A percentile compares a stretch with the other conserved stretches of the same genome.
phyloP scores from a whole-genome alignment of 1,284 basidiomycete species.

The Cryptococcus maquisensis region DNA sequence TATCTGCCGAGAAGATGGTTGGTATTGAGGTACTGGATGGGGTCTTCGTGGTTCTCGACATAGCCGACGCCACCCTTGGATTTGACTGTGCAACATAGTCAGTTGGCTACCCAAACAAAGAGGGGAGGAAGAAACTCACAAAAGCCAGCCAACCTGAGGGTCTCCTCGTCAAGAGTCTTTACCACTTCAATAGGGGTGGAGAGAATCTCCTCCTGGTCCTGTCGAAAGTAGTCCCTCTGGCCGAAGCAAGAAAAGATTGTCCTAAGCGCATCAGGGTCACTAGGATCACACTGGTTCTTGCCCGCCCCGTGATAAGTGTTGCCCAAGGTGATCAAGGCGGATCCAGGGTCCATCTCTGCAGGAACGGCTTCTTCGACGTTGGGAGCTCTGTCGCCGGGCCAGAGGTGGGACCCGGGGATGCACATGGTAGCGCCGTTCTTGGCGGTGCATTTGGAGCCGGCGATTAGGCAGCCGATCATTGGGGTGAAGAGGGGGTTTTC shows the following conservation, averaged over 20 bases:
- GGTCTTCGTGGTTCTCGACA: conserved; percentile 9
- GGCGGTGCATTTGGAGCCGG: conserved; percentile 3
- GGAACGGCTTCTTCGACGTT: background rate
- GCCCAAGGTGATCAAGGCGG: conserved; percentile 11
- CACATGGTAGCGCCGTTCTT: conserved; percentile 10
- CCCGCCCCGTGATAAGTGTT: conserved; percentile 11
- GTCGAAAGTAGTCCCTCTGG: conserved; percentile 13
- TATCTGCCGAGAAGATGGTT: background rate
- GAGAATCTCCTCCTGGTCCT: conserved; percentile 16
- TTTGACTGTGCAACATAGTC: background rate
- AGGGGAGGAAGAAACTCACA: background rate
- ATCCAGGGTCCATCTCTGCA: conserved; percentile 12
- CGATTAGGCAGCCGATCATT: conserved; percentile 11
- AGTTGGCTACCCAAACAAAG: background rate
- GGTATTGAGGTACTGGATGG: conserved; percentile 1
- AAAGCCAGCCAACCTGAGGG: conserved; percentile 10
- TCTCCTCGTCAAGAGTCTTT: conserved; percentile 3
- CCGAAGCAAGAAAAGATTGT: conserved; percentile 14
- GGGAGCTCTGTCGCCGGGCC: conserved; percentile 3
- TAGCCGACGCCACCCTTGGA: conserved; percentile 5
- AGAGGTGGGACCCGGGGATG: conserved; percentile 11
- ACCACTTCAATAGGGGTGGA: conserved; percentile 12
- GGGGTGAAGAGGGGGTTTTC: conserved; percentile 7
- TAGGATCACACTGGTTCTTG: conserved; percentile 10
- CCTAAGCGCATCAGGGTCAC: conserved; percentile 6